Conservation (phyloP, 257 asterid species). For the Fraxinus pennsylvanica region DNA sequence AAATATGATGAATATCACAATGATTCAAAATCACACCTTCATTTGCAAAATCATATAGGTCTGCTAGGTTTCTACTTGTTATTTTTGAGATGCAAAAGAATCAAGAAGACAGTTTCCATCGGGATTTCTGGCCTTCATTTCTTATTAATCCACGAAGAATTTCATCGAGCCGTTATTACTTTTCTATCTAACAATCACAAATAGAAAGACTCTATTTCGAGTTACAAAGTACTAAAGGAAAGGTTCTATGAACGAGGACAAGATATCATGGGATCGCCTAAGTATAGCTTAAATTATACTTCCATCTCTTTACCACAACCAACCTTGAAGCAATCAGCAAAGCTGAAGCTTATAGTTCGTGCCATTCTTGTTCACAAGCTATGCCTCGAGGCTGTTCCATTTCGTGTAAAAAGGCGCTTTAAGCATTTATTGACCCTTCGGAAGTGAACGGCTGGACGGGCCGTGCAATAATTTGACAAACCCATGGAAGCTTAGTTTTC, state of each 20-base stretch:
- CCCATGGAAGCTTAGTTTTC: constrained; percentile 62
- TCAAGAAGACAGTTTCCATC: not conserved
- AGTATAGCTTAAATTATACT: no score
- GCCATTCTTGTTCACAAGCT: not conserved
- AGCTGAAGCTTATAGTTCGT: not conserved
- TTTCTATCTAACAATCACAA: not conserved
- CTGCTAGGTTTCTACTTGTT: no score
- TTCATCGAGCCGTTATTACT: not conserved
- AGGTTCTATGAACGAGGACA: no score
- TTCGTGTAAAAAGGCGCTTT: not conserved
- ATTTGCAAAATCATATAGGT: not conserved
- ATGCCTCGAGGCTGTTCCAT: not conserved
- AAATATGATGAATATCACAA: no score
- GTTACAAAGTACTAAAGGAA: not conserved
- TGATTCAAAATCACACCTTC: not conserved
- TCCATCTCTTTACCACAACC: no score
- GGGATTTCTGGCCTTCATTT: not conserved
- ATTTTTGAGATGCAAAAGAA: not conserved
- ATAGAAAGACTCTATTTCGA: not conserved
- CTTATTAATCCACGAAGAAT: not conserved
- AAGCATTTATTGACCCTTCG: constrained; percentile 41
- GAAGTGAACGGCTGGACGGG: constrained; percentile 39
- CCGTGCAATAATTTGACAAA: constrained; percentile 53
- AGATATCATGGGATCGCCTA: not conserved
- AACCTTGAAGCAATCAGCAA: no score